Conservation (phyloP, 2,329 filamentous ascomycete genomes). For the Talaromyces marneffei region DNA sequence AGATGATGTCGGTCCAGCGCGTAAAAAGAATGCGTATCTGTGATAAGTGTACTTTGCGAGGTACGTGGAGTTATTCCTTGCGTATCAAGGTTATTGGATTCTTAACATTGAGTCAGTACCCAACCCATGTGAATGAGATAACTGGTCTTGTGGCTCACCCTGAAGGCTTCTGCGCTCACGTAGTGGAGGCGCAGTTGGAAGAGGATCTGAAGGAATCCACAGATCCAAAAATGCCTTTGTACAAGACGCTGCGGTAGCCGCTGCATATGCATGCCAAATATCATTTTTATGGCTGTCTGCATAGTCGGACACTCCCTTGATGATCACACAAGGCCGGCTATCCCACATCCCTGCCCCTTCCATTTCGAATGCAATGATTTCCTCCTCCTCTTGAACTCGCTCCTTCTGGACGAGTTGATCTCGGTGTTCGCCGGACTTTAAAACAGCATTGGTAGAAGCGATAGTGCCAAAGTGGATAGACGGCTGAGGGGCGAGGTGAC, state of each 20-base stretch:
- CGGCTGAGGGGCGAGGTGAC: background rate
- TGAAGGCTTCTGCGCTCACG: background rate
- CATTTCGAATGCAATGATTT: conserved; percentile 11
- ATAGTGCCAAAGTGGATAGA: conserved; percentile 4
- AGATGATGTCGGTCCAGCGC: background rate
- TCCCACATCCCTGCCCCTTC: conserved; percentile 13
- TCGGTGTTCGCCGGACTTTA: conserved; percentile 9
- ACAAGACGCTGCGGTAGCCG: conserved; percentile 16
- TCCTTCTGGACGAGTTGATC: background rate
- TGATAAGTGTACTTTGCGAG: background rate
- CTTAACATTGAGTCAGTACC: background rate
- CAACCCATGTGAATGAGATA: background rate
- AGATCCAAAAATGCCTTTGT: conserved; percentile 3
- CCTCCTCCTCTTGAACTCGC: background rate
- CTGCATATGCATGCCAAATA: conserved; percentile 15
- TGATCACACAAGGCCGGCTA: conserved; percentile 8
- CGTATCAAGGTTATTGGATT: background rate
- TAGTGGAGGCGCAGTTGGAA: background rate
- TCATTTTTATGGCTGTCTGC: conserved; percentile 17
- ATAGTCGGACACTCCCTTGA: conserved; percentile 16
- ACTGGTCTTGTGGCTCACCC: background rate
- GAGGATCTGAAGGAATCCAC: conserved; percentile 12
- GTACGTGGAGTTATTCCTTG: background rate
- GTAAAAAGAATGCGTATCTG: background rate
- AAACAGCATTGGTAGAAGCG: conserved; percentile 4